Percentiles rank a stretch among this genome's conserved stretches.
Evolutionary conservation across 257 asterid species (phyloP).

Genomic region (Plantago elongata): DNA sequence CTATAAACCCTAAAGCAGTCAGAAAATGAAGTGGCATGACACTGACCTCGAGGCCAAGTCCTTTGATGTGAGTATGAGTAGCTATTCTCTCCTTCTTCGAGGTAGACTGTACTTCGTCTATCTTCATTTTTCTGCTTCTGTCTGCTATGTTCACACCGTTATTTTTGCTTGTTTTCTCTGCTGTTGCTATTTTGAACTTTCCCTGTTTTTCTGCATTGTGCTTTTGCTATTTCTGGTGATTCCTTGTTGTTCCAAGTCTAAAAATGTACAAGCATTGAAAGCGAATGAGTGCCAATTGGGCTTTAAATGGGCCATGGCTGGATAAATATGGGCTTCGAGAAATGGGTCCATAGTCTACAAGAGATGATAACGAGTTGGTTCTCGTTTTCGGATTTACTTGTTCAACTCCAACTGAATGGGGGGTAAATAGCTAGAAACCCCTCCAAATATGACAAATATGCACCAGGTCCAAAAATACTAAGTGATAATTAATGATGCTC

Average conservation of each 20-base stretch:
- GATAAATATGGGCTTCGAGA: no score
- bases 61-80: conserved; percentile 57
- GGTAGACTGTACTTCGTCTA: conserved; percentile 55
- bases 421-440: no score
- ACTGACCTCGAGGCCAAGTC: conserved; percentile 47
- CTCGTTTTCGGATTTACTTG: no score
- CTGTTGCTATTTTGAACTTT: not conserved
- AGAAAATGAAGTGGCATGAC: not conserved
- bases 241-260: not conserved
- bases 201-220: not conserved
- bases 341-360: no score
- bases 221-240: not conserved
- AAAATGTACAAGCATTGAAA: not conserved
- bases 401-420: no score
- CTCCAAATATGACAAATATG: no score
- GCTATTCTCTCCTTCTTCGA: conserved; percentile 50
- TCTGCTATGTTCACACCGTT: not conserved
- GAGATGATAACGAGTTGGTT: no score
- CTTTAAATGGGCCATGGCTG: not conserved
- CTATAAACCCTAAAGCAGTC: not conserved
- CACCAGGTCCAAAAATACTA: no score
- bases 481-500: no score
- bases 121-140: conserved; percentile 29
- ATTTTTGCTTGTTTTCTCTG: not conserved
- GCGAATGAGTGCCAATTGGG: not conserved